Percentiles rank a stretch among this genome's conserved stretches.
These are phyloP conservation scores for Suhomyces panamericanus DNA, from an alignment of 1,139 yeast genomes.

Conservation along the genomic window DNA sequence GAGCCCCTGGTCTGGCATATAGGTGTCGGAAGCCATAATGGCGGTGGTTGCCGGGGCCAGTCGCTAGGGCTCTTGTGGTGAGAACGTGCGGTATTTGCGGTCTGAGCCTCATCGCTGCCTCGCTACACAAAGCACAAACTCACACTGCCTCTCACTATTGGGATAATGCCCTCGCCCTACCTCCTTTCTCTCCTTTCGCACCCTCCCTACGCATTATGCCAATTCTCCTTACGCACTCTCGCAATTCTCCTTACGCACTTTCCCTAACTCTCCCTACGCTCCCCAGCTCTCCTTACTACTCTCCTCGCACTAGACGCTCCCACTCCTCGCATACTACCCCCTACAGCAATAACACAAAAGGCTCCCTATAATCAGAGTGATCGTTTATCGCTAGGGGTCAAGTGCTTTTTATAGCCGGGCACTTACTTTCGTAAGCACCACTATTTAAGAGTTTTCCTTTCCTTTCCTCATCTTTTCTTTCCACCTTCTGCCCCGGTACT, in stretches of 20 bases:
- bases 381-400: constrained; percentile 13
- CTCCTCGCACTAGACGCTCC: no score
- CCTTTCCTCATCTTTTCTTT: neutral
- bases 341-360: constrained; percentile 12
- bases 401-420: constrained; percentile 11
- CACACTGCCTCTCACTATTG: no score
- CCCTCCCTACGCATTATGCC: no score
- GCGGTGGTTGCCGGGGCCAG: neutral
- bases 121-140: no score
- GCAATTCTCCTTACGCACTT: no score
- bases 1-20: no score
- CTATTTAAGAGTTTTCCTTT: constrained; percentile 6
- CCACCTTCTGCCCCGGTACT: neutral
- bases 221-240: no score
- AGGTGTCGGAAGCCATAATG: no score
- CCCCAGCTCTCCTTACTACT: neutral
- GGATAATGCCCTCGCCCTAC: no score
- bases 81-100: neutral
- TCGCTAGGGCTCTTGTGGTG: neutral
- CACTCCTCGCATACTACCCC: no score
- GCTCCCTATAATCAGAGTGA: constrained; percentile 14
- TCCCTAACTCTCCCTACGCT: neutral
- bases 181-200: no score
- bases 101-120: neutral
- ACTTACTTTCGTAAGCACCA: constrained; percentile 4